Conservation (phyloP, 345 rosid species). For the Microthlaspi erraticum region DNA sequence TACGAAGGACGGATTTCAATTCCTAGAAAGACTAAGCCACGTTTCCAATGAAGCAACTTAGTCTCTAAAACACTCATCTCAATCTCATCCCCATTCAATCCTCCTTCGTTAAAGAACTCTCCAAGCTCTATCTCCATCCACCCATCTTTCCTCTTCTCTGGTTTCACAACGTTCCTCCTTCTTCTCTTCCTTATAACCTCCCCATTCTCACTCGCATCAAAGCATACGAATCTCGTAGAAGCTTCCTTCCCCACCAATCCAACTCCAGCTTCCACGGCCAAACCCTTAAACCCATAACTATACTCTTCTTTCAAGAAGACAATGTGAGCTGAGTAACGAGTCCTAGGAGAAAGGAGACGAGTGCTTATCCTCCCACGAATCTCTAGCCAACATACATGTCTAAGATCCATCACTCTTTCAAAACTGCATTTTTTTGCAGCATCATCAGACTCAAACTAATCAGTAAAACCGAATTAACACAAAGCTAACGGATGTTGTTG, state of each 20-base stretch:
- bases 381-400: conserved; percentile 27
- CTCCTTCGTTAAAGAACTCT: conserved; percentile 3
- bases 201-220: neutral
- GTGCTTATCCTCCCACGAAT: conserved; percentile 11
- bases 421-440: conserved; percentile 13
- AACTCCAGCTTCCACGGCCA: conserved; percentile 30
- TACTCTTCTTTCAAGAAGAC: conserved; percentile 9
- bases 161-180: neutral
- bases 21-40: conserved; percentile 34
- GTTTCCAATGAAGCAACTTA: neutral
- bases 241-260: conserved; percentile 27
- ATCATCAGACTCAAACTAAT: neutral
- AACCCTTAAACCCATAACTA: conserved; percentile 7
- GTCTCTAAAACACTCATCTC: neutral
- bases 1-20: conserved; percentile 23
- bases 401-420: conserved; percentile 7
- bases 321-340: conserved; percentile 32
- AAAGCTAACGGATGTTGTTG: neutral
- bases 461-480: neutral
- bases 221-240: conserved; percentile 17
- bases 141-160: neutral
- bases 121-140: conserved; percentile 36
- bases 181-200: neutral
- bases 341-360: conserved; percentile 20
- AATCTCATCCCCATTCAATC: neutral